A percentile compares a stretch with the other conserved stretches of the same genome.
These are phyloP conservation scores for Claviceps sp. DNA, from an alignment of 2,329 filamentous ascomycete species.

Conservation along the genomic window DNA sequence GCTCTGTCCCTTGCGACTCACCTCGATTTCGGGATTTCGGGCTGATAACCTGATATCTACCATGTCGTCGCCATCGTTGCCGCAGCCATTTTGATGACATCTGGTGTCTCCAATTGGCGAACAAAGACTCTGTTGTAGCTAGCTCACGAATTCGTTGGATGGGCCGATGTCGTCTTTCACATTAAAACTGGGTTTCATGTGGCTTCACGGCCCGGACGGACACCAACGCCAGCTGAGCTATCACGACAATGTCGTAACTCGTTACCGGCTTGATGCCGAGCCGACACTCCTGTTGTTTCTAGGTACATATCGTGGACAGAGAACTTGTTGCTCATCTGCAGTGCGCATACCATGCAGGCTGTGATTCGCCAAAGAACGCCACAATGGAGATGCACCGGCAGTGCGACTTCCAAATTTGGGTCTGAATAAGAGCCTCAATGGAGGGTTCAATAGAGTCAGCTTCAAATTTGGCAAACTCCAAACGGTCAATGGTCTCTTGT, in stretches of 20 bases:
- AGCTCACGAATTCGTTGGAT: too few species aligned
- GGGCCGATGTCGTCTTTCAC: background rate
- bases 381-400: conserved; percentile 2
- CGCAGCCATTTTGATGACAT: too few species aligned
- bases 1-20: too few species aligned
- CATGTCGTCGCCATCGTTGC: too few species aligned
- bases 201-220: background rate
- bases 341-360: background rate
- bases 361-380: conserved; percentile 16
- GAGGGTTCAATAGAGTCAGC: conserved; percentile 18
- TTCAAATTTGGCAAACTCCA: conserved; percentile 3
- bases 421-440: conserved; percentile 24
- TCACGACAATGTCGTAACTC: background rate
- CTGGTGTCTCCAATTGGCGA: too few species aligned
- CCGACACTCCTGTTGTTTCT: background rate
- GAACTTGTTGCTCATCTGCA: background rate
- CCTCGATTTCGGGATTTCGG: too few species aligned
- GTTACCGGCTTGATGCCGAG: background rate
- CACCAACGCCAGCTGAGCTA: background rate
- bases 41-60: too few species aligned
- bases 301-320: too few species aligned
- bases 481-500: conserved; percentile 3
- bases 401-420: conserved; percentile 17
- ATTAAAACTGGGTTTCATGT: background rate
- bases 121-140: too few species aligned